These are phyloP conservation scores for Malus hybrid DNA, from an alignment of 331 rosid genomes.

Conservation along the genomic window DNA sequence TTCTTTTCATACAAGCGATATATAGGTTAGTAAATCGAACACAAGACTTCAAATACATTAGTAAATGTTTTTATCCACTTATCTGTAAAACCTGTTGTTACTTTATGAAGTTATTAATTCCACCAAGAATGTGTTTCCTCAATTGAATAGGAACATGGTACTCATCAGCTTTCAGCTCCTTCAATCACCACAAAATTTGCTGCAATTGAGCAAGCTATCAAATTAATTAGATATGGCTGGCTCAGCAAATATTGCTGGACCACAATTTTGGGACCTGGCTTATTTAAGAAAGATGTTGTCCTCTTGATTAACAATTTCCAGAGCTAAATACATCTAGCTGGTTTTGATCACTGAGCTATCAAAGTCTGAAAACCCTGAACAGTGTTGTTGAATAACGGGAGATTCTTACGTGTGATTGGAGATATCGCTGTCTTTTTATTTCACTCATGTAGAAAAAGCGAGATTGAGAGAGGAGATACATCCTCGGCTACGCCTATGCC, in stretches of 20 bases:
- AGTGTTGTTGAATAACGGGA: neutral
- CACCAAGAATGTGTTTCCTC: neutral
- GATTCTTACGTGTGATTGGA: neutral
- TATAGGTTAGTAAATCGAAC: neutral
- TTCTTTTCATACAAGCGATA: too few relatives aligned
- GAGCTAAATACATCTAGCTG: constrained; percentile 30
- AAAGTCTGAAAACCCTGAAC: constrained; percentile 9
- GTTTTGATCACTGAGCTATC: constrained; percentile 37
- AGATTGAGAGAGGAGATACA: neutral
- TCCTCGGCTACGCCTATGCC: neutral
- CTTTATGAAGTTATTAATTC: neutral
- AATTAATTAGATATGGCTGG: constrained; percentile 26
- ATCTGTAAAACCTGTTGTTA: neutral
- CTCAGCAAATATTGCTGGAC: constrained; percentile 39
- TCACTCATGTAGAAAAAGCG: too few relatives aligned
- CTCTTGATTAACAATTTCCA: constrained; percentile 28
- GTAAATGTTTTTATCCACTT: neutral
- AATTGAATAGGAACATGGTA: neutral
- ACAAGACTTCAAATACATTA: neutral
- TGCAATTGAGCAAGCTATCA: constrained; percentile 4
- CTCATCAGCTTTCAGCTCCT: constrained; percentile 5
- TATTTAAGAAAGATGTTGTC: constrained; percentile 31
- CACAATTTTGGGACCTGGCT: constrained; percentile 38
- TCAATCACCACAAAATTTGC: neutral
- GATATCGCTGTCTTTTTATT: too few relatives aligned